These are phyloP conservation scores for Saturnispora sanitii DNA, from an alignment of 805 yeast genomes.

Conservation along the genomic window DNA sequence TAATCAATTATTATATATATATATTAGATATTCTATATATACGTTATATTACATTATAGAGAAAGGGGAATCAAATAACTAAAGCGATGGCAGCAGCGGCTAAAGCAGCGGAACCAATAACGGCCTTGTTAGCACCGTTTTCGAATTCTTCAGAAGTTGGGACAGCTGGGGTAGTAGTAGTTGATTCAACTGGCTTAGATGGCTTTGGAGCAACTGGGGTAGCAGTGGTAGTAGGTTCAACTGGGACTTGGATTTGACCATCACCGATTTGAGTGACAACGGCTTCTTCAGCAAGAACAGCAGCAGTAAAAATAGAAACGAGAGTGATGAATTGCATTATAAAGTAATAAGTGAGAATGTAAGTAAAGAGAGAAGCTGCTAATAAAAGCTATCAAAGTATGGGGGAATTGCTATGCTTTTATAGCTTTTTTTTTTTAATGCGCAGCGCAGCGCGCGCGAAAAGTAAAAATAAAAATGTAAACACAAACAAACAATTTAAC, in stretches of 20 bases:
- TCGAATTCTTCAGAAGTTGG: slow-evolving; percentile 27
- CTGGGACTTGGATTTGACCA: slow-evolving; percentile 45
- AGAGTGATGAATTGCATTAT: slow-evolving; percentile 17
- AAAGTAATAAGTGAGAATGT: background rate
- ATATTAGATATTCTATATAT: background rate
- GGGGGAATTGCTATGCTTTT: background rate
- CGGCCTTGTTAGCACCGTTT: slow-evolving; percentile 16
- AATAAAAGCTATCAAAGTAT: background rate
- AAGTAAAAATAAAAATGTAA: background rate
- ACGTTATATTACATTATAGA: background rate
- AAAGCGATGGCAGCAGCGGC: slow-evolving; percentile 25
- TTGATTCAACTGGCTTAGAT: slow-evolving; percentile 2
- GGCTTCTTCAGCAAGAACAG: slow-evolving; percentile 25
- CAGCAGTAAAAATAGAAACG: slow-evolving; percentile 18
- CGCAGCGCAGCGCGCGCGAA: background rate
- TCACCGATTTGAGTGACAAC: slow-evolving; percentile 49
- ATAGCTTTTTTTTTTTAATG: background rate
- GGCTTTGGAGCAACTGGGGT: slow-evolving; percentile 1
- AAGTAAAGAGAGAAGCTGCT: slow-evolving; percentile 5
- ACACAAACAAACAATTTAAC: background rate
- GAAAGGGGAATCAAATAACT: slow-evolving; percentile 16
- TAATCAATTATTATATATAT: too few species aligned
- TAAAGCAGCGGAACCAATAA: slow-evolving; percentile 22
- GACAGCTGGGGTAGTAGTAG: slow-evolving; percentile 33
- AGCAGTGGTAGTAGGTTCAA: slow-evolving; percentile 7